Evolutionary conservation across 371 early-diverging fungal genomes (phyloP).

Genomic region (Mucor racemosus): DNA sequence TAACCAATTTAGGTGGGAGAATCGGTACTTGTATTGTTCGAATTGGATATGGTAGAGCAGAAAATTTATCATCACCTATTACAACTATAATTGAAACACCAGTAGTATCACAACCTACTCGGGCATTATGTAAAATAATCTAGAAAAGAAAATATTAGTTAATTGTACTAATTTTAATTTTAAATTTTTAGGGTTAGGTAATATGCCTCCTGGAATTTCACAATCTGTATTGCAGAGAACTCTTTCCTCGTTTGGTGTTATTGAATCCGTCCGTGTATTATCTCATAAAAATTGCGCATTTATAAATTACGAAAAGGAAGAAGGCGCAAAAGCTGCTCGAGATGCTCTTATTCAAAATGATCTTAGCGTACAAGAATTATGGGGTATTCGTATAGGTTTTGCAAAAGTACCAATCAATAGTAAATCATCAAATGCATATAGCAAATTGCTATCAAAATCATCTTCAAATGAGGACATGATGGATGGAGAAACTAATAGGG

Average conservation of each 20-base stretch:
- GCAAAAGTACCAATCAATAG: conserved; percentile 76
- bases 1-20: conserved; percentile 70
- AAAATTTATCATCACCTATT: conserved; percentile 46
- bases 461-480: conserved; percentile 19
- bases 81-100: conserved; percentile 19
- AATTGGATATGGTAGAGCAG: conserved; percentile 90
- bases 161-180: background rate
- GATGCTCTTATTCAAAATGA: conserved; percentile 86
- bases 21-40: conserved; percentile 82
- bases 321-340: conserved; percentile 88
- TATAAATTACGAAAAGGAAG: conserved; percentile 87
- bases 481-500: background rate
- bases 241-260: conserved; percentile 80
- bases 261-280: conserved; percentile 96
- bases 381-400: conserved; percentile 85
- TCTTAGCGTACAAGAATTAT: conserved; percentile 73
- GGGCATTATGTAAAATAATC: conserved; percentile 49
- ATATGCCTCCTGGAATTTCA: conserved; percentile 81
- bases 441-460: background rate
- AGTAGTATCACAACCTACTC: conserved; percentile 40
- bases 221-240: conserved; percentile 72
- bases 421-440: conserved; percentile 5
- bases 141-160: background rate
- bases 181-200: conserved; percentile 82
- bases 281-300: conserved; percentile 97